Evolutionary conservation across 2,329 filamentous ascomycete species (phyloP), one percentile per base, ranked within the genome.

Genomic region (Neopestalotiopsis clavispora): DNA sequence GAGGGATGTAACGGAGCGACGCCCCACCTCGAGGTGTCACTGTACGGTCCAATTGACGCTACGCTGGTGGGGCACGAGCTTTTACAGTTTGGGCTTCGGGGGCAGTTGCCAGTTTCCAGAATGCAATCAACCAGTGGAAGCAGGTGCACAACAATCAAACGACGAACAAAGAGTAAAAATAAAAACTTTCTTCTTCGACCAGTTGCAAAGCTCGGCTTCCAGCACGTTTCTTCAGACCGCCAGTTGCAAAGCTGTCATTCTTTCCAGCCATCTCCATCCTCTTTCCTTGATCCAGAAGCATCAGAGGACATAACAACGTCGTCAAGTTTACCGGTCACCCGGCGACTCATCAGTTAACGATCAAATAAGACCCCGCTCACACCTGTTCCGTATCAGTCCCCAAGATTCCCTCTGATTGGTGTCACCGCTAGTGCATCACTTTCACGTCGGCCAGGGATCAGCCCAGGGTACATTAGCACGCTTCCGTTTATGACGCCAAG

Each of bases 401-500:
- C 30, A 7, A 23, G 20, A 20, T 67, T 30, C 1, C 0, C 56
- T 30, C 14, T 67, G 65, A 67, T 61, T 67, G 56, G 65, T 32
- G 10, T 32, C 3, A 6, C 30, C 12, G 7, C 17, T 67, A 42
- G 65, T 28, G 65, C 52, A 49, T n/a, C 52, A 17, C 4, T 52
- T 28, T 23, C 45, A 52, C 45, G 34, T 38, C 34, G 6, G n/a
- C n/a, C 65, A 59, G 32, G 65, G 65, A 60, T 60, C 65, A 20
- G 5, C 38, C 38, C 17, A 40, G 17, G 65, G 32, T 13, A 67
- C 17, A 20, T 13, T 42, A 56, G 34, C 56, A 42, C 52, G 23
- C 32, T 52, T 49, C 65, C 65, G 65, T 67, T 67, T 67, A 60
- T 67, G 65, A 67, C 65, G 65, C 65, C 65, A 67, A 60, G 52